phyloP scores from a whole-genome alignment of 495 filamentous ascomycete genomes.

The Talaromyces ruber region DNA sequence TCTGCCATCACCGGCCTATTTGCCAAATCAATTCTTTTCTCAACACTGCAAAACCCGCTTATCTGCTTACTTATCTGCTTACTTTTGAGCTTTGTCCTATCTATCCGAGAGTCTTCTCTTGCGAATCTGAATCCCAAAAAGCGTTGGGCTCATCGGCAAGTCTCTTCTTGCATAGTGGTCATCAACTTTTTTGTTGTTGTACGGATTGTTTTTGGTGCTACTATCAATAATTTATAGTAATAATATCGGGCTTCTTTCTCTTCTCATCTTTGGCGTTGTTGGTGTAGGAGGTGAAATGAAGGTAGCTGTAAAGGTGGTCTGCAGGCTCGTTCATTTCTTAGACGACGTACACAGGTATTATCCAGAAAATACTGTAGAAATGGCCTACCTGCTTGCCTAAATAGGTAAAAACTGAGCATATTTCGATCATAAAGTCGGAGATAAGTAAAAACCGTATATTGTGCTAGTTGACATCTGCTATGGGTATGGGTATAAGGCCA shows the following conservation, averaged over 20 bases:
- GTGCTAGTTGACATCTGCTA: not conserved
- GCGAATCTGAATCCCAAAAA: not conserved
- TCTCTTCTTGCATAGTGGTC: not conserved
- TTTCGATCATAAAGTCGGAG: too few species aligned
- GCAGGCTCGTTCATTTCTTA: too few species aligned
- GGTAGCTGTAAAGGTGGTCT: too few species aligned
- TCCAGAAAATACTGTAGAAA: too few species aligned
- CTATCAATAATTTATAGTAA: not conserved
- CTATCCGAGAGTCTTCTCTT: not conserved
- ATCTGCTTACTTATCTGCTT: not conserved
- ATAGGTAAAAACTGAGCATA: too few species aligned
- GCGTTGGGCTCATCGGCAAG: not conserved
- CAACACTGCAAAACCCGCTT: not conserved
- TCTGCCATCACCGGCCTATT: too few species aligned
- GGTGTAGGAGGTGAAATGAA: not conserved
- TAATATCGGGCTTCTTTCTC: not conserved
- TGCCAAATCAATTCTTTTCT: not conserved
- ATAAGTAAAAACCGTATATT: not conserved
- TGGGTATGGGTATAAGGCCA: constrained; percentile 3
- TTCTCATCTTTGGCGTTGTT: not conserved
- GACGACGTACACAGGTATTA: too few species aligned
- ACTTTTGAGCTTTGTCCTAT: not conserved
- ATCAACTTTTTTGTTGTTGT: too few species aligned
- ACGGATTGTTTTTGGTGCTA: not conserved
- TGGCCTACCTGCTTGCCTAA: too few species aligned